A percentile compares a stretch with the other conserved stretches of the same genome.
These are phyloP conservation scores for Aeminium ludgeri DNA, from an alignment of 495 filamentous ascomycete genomes.

Conservation along the genomic window DNA sequence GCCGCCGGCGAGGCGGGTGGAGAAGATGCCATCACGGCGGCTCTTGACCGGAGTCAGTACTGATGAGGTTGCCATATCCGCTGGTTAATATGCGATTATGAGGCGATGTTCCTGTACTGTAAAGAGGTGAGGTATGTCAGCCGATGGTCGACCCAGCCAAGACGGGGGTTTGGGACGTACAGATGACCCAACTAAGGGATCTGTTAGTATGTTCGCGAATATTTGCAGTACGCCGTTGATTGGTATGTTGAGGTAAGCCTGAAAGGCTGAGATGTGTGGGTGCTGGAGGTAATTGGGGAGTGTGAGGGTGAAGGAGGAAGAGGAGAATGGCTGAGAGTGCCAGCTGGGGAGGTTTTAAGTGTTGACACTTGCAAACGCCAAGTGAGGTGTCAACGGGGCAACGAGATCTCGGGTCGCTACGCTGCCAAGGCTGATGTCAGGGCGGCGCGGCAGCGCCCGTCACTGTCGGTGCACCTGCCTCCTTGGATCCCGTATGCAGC, in stretches of 20 bases:
- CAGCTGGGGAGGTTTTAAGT: background rate
- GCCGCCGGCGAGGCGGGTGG: constrained; percentile 77
- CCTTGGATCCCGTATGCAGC: too few species aligned
- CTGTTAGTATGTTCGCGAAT: constrained; percentile 14
- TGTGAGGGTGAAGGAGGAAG: constrained; percentile 16
- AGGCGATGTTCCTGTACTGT: constrained; percentile 2
- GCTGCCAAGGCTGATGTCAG: too few species aligned
- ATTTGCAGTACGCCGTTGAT: constrained; percentile 16
- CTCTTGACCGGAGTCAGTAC: constrained; percentile 88
- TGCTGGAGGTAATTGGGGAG: constrained; percentile 18
- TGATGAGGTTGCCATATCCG: constrained; percentile 66
- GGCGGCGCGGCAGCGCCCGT: too few species aligned
- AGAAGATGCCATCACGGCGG: constrained; percentile 74
- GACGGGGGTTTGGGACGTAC: constrained; percentile 1
- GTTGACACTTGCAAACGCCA: background rate
- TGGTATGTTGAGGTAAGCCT: constrained; percentile 1
- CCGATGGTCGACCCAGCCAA: background rate
- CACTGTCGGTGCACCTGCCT: too few species aligned
- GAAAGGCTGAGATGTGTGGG: constrained; percentile 19
- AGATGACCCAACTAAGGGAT: constrained; percentile 16
- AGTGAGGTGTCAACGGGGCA: background rate
- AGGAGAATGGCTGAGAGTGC: constrained; percentile 7
- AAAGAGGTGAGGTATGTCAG: background rate
- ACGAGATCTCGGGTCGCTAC: too few species aligned
- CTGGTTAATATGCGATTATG: constrained; percentile 5